Base-by-base conservation (phyloP, 2,329 filamentous ascomycete species). In the Neofusicoccum parvum region DNA sequence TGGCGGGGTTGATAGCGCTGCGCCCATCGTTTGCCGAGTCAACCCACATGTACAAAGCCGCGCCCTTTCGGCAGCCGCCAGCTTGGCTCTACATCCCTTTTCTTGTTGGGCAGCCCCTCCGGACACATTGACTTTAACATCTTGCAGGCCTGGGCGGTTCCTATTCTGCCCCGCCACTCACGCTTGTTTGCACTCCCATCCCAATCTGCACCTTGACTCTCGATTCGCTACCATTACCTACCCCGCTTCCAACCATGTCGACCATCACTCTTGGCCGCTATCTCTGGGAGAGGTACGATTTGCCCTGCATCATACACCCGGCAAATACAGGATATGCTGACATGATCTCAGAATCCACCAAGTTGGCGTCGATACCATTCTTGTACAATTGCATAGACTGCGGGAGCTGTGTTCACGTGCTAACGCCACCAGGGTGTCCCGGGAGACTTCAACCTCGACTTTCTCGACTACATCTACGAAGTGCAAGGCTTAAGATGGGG, bases 361-460 rank as follows among this genome's bases (percentile, higher is more conserved):
- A 70, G 68, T 79, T 32, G 79, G 79, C 32, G 71, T 80, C 36
- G 70, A 76, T 50, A 78, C 76, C 11, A 77, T 81, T 66, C 77
- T 80, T 43, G 75, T 72, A 72, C 27, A 32, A 32, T 7, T 32
- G 27, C 27, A 32, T 7, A 1, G 6, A 7, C 5, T 32, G 27
- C 20, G 69, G 12, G 15, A 10, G 23, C 34, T 41, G n/a, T 20
- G 10, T 39, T 17, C 60, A 41, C 27, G 71, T 69, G 43, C 32
- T 20, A 12, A 12, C 37, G 14, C 11, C 5, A 37, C 36, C 12
- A 60, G 56, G 78, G 80, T 12, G 78, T 81, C 10, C 80, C 80
- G 1, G 80, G 80, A 6, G 80, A 82, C 67, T 82, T 80, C 73
- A 81, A 81, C 66, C 73, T 82, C 10, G 76, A 80, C 20, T 75